Evolutionary conservation across 2,329 filamentous ascomycete genomes (phyloP).

Genomic region (Penicillium sclerotigenum): DNA sequence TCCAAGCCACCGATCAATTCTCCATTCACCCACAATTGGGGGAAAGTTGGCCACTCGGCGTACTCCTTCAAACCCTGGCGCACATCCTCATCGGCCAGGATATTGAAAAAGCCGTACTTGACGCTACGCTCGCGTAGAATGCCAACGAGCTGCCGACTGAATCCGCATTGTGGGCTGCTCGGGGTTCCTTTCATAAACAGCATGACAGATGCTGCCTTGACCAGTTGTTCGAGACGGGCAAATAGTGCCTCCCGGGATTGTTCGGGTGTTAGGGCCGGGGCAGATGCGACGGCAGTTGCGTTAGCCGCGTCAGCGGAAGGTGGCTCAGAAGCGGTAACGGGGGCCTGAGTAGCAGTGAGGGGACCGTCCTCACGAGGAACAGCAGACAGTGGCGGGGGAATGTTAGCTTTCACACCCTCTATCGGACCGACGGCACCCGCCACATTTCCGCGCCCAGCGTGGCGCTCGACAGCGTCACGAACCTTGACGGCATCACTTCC

Average conservation of each 20-base stretch:
- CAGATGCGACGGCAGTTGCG: conserved; percentile 23
- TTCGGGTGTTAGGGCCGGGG: conserved; percentile 36
- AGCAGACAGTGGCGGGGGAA: conserved; percentile 41
- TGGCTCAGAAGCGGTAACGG: conserved; percentile 14
- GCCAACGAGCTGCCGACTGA: conserved; percentile 83
- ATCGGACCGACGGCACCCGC: conserved; percentile 24
- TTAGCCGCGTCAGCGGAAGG: conserved; percentile 26
- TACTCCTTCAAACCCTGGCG: conserved; percentile 94
- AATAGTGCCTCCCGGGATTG: conserved; percentile 80
- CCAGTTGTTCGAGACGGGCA: conserved; percentile 74
- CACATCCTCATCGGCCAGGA: conserved; percentile 94
- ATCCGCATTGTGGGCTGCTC: conserved; percentile 82
- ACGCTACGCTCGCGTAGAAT: conserved; percentile 85
- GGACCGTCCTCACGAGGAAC: conserved; percentile 38
- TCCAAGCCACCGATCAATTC: conserved; percentile 91
- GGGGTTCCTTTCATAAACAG: conserved; percentile 98
- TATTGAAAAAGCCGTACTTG: conserved; percentile 99
- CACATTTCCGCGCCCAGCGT: conserved; percentile 54
- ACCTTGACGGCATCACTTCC: conserved; percentile 87
- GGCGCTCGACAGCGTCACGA: conserved; percentile 77
- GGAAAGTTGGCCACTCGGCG: conserved; percentile 98
- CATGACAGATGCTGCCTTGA: conserved; percentile 96
- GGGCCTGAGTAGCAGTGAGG: conserved; percentile 31
- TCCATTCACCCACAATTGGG: conserved; percentile 87
- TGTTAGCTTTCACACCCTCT: conserved; percentile 34